These are phyloP conservation scores for Globomyces pollinis-pini DNA, from an alignment of 192 early-diverging fungal species.

Conservation along the genomic window DNA sequence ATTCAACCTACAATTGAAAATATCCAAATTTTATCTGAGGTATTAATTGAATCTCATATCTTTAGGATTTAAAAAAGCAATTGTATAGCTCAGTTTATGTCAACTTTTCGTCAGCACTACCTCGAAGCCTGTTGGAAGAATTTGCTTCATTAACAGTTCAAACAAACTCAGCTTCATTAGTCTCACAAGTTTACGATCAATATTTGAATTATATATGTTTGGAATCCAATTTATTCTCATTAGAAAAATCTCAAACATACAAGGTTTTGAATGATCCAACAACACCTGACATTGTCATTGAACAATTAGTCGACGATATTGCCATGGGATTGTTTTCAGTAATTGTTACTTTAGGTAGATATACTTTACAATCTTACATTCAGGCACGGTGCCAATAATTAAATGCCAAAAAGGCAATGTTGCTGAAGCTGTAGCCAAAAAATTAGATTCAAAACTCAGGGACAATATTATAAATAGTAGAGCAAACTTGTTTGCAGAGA, in stretches of 20 bases:
- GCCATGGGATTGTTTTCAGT: conserved; percentile 82
- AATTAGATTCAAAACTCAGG: conserved; percentile 80
- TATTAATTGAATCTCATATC: conserved; percentile 25
- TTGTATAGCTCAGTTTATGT: conserved; percentile 95
- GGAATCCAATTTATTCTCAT: conserved; percentile 86
- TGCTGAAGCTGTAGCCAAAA: conserved; percentile 86
- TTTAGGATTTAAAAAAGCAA: conserved; percentile 76
- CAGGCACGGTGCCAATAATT: conserved; percentile 81
- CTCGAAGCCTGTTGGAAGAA: conserved; percentile 86
- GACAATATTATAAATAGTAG: conserved; percentile 87
- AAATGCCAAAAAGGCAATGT: conserved; percentile 84
- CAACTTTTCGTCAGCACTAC: conserved; percentile 85
- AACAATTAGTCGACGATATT: conserved; percentile 68
- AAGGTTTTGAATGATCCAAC: conserved; percentile 74
- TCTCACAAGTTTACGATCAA: conserved; percentile 82
- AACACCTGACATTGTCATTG: conserved; percentile 74
- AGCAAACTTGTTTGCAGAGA: conserved; percentile 73
- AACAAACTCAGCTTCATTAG: conserved; percentile 32
- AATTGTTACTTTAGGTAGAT: conserved; percentile 72
- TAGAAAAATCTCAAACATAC: conserved; percentile 77
- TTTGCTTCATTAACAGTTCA: conserved; percentile 77
- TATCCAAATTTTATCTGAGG: conserved; percentile 70
- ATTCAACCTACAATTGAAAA: conserved; percentile 83
- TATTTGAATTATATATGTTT: conserved; percentile 91
- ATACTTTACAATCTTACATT: conserved; percentile 1